Conservation (phyloP, 2,329 filamentous ascomycete genomes). For the Tolypocladium cylindrosporum region DNA sequence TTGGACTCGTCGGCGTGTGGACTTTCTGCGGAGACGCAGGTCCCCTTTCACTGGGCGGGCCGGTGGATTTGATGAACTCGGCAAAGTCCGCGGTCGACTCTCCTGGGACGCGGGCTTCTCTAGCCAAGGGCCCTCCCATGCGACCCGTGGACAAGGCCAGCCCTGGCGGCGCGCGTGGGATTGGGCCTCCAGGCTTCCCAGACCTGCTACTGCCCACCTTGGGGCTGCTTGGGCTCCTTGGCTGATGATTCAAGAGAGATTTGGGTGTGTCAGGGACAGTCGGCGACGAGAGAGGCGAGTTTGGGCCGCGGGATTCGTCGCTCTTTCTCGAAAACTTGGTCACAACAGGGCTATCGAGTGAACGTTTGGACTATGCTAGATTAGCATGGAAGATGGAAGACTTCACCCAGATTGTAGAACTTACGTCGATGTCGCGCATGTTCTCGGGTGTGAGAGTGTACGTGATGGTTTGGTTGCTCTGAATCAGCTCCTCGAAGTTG, state of each 20-base stretch:
- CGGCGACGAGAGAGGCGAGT: conserved; percentile 40
- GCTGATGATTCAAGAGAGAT: conserved; percentile 11
- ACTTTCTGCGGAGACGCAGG: conserved; percentile 24
- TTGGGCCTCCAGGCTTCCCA: conserved; percentile 7
- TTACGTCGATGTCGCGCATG: conserved; percentile 67
- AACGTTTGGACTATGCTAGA: conserved; percentile 24
- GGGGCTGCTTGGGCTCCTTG: conserved; percentile 3
- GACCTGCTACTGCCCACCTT: conserved; percentile 5
- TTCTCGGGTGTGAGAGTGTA: conserved; percentile 73
- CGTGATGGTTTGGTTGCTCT: conserved; percentile 73
- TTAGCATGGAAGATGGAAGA: conserved; percentile 7
- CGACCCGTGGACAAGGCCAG: conserved; percentile 11
- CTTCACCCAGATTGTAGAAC: conserved; percentile 15
- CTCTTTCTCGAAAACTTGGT: conserved; percentile 32
- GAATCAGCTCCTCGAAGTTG: conserved; percentile 70
- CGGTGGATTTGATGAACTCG: conserved; percentile 81
- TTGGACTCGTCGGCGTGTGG: conserved; percentile 16
- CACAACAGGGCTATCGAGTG: conserved; percentile 31
- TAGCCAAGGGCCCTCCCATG: conserved; percentile 31
- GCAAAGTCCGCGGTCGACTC: conserved; percentile 77
- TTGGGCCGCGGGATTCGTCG: conserved; percentile 32
- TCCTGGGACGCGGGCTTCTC: conserved; percentile 61
- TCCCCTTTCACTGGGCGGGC: conserved; percentile 45
- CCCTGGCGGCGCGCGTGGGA: conserved; percentile 13
- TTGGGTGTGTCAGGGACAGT: conserved; percentile 25